Conservation (phyloP, 805 yeast species). For the Kluyveromyces nonfermentans region DNA sequence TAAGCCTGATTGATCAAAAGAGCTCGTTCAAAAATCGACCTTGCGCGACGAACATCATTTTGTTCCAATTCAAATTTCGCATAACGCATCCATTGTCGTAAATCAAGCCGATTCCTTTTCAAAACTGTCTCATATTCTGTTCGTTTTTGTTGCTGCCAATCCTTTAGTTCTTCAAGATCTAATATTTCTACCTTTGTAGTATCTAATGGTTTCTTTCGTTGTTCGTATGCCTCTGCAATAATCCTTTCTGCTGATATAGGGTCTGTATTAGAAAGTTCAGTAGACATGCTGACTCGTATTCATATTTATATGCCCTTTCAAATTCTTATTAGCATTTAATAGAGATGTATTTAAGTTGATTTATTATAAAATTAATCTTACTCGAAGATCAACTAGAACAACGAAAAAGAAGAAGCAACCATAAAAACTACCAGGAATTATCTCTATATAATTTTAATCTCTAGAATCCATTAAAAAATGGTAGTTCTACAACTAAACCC, state of each 20-base stretch:
- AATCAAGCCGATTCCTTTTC: slow-evolving; percentile 70
- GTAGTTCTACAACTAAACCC: too few species aligned
- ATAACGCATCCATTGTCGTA: slow-evolving; percentile 86
- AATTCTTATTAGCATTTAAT: background rate
- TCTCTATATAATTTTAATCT: too few species aligned
- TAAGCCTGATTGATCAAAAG: slow-evolving; percentile 64
- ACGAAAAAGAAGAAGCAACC: background rate
- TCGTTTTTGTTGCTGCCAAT: slow-evolving; percentile 66
- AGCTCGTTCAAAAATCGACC: slow-evolving; percentile 85
- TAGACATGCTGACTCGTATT: background rate
- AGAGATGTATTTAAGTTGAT: background rate
- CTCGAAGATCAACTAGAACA: too few species aligned
- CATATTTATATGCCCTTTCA: background rate
- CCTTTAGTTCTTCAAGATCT: slow-evolving; percentile 75
- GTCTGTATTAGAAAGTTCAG: slow-evolving; percentile 19
- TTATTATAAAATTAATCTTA: too few species aligned
- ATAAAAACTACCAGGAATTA: background rate
- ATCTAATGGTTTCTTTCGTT: slow-evolving; percentile 29
- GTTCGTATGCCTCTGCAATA: slow-evolving; percentile 50
- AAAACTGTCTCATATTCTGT: slow-evolving; percentile 81
- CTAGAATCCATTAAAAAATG: too few species aligned
- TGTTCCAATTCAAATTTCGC: slow-evolving; percentile 82
- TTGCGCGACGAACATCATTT: slow-evolving; percentile 66
- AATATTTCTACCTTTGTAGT: slow-evolving; percentile 36
- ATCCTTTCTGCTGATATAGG: slow-evolving; percentile 62